Base-by-base conservation (phyloP, 768 basidiomycete genomes). In the Kondoa malvinella region DNA sequence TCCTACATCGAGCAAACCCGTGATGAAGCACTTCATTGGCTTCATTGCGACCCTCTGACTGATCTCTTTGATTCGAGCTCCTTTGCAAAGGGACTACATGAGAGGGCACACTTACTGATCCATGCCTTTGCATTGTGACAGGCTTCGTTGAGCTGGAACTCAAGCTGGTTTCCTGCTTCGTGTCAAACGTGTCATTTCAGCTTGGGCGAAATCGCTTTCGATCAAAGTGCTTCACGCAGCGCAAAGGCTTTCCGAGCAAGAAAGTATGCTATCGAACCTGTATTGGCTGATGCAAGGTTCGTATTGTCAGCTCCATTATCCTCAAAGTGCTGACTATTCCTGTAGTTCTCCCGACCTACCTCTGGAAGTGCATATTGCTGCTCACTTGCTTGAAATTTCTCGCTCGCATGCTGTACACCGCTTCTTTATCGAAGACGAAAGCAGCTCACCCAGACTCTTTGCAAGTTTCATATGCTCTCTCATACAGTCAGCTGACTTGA, bases 331-430 rank as follows among this genome's bases (percentile, higher is more conserved):
- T 8, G 40, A 66, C 65, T 66, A 64, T 70, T 68, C 25, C 64
- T 69, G 30, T 63, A 30, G 33, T 69, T 57, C 68, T 64, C 12
- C 50, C 40, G 64, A n/a, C 71, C 40, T 27, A 33, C 66, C 58
- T 60, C 34, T 69, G 56, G 56, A 72, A 69, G 60, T 63, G 75
- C 76, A 0, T 73, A 82, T 97, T 32, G 83, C 91, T 15, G 85
- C 89, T 69, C 90, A 95, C 73, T 88, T 97, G 88, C 82, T 83
- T 31, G 94, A 94, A 75, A 86, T 88, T 65, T 87, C 89, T 2
- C 86, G 87, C 66, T 90, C 92, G 1, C 92, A 96, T 75, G 91
- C 92, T 0, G 87, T 87, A 0, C 91, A 96, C 77, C 87, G 92
- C 12, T 96, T 97, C 74, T 82, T 92, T 34, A 78, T 97, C 33